Evolutionary conservation across 257 asterid genomes (phyloP), one percentile per base, ranked within the genome.

Genomic region (Craterostigma plantagineum): DNA sequence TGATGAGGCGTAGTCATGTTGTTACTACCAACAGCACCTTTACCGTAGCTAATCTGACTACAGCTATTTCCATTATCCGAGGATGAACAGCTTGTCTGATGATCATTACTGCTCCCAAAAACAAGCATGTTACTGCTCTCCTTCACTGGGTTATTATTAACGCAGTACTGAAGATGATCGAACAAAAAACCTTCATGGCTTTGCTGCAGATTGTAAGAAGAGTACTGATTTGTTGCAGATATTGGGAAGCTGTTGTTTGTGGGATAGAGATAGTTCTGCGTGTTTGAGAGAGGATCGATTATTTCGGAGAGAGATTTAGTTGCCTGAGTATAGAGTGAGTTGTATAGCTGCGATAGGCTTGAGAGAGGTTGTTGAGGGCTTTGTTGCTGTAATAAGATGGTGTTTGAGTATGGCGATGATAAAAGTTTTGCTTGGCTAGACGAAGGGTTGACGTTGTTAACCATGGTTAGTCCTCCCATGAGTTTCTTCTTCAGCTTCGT

Each of bases 1-100:
- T 66, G 39, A 71, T 23, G 30, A 23, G 30, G 4, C 30, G 30
- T 23, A 23, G 30, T 23, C 4, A 23, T 23, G 6, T 23, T 23
- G 30, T 6, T 23, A 23, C 30, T 23, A n/a, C n/a, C n/a, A 23
- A 6, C 30, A 23, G 30, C 30, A 23, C 30, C 30, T 23, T 23
- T 23, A 23, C 34, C 71, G 30, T 23, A 23, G 30, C 30, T 23
- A 23, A 23, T 23, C 30, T 23, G 30, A 6, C 30, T 68, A 45
- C 69, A 52, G 40, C 67, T 63, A n/a, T 77, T 73, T 38, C 77
- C 77, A 34, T n/a, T n/a, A n/a, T 73, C 93, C 0, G 93, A 80
- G 7, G 91, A 73, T 7, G 77, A 70, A 48, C 90, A 68, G 40
- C 76, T 70, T 38, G 61, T 62, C 14, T 49, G 48, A 43, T 52